Evolutionary conservation across 495 filamentous ascomycete genomes (phyloP), one percentile per base, ranked within the genome.

Genomic region (Aspergillus cristatus): DNA sequence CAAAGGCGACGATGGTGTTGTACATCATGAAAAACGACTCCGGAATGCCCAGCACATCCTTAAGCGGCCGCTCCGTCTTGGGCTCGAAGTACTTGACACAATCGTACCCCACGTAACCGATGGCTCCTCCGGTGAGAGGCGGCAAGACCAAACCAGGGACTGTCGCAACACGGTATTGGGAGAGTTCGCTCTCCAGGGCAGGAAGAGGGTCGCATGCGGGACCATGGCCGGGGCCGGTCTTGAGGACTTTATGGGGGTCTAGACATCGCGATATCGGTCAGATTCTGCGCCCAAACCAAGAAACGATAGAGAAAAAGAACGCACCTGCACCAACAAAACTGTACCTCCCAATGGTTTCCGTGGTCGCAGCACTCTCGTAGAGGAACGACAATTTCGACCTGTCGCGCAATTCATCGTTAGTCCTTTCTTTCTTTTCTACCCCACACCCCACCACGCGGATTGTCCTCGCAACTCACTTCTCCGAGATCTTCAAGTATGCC

Each of bases 71-170:
- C 13, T 76, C 78, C 1, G 91, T 95, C 68, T 83, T 87, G 20
- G 91, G 91, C 66, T 98, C 91, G 46, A 98, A 98, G 61, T 98
- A 98, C 54, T 79, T 78, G 43, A 98, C 83, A 60, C 91, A 98
- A 57, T 98, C 91, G 56, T 97, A 98, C 28, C 87, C 86, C 4
- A 98, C 84, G 55, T 97, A 98, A 40, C 91, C 91, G 51, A 98
- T 82, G 2, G 90, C 91, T 24, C 93, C 91, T 33, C 87, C 93
- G 1, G 81, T 87, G 55, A 96, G 61, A 20, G 85, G 81, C 7
- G 91, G 91, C 7, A 98, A 72, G 37, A 65, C 71, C 40, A 94
- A 66, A 6, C 80, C 82, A 1, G 93, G 90, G 7, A 97, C 71
- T 26, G 81, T 70, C 37, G 84, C 79, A 34, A 91, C 82, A 14